A percentile compares a stretch with the other conserved stretches of the same genome.
Evolutionary conservation across 768 basidiomycete species (phyloP).

Genomic region (Crassisporium funariophilum): DNA sequence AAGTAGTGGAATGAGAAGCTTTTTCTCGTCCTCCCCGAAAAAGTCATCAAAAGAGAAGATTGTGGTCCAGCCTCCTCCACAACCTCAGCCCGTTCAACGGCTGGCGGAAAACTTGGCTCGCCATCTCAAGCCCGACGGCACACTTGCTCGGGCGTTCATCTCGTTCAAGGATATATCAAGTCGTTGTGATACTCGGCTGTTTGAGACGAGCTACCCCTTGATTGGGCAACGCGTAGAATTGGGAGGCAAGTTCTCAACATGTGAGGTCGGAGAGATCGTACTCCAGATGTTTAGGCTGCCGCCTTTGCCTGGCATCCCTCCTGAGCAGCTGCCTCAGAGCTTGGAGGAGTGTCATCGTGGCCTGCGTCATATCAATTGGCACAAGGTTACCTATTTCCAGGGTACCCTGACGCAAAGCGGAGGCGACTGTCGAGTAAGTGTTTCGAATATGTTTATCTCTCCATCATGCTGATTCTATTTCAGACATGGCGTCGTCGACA

Average conservation of each 20-base stretch:
- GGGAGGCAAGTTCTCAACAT: slow-evolving; percentile 57
- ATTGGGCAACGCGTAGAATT: slow-evolving; percentile 72
- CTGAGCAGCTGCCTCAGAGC: slow-evolving; percentile 83
- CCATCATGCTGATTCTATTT: slow-evolving; percentile 6
- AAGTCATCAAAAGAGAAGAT: slow-evolving; percentile 54
- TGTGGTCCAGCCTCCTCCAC: slow-evolving; percentile 39
- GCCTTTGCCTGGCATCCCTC: slow-evolving; percentile 78
- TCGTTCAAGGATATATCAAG: slow-evolving; percentile 85
- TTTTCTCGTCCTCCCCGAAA: slow-evolving; percentile 78
- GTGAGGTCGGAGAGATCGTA: slow-evolving; percentile 85
- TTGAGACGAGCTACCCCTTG: slow-evolving; percentile 81
- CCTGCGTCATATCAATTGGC: slow-evolving; percentile 88
- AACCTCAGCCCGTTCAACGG: slow-evolving; percentile 39
- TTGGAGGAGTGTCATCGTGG: slow-evolving; percentile 92
- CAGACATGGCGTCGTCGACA: slow-evolving; percentile 84
- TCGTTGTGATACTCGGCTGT: slow-evolving; percentile 81
- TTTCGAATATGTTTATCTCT: slow-evolving; percentile 1
- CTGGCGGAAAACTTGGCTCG: slow-evolving; percentile 78
- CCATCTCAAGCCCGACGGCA: slow-evolving; percentile 84
- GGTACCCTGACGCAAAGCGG: slow-evolving; percentile 92
- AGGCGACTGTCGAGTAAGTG: slow-evolving; percentile 85
- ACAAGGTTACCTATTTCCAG: slow-evolving; percentile 92
- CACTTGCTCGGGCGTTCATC: slow-evolving; percentile 84
- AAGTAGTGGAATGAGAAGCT: slow-evolving; percentile 67
- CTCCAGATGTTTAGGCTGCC: slow-evolving; percentile 91